A percentile compares a stretch with the other conserved stretches of the same genome.
These are phyloP conservation scores for Daldinia childiae DNA, from an alignment of 495 filamentous ascomycete species.

Conservation along the genomic window DNA sequence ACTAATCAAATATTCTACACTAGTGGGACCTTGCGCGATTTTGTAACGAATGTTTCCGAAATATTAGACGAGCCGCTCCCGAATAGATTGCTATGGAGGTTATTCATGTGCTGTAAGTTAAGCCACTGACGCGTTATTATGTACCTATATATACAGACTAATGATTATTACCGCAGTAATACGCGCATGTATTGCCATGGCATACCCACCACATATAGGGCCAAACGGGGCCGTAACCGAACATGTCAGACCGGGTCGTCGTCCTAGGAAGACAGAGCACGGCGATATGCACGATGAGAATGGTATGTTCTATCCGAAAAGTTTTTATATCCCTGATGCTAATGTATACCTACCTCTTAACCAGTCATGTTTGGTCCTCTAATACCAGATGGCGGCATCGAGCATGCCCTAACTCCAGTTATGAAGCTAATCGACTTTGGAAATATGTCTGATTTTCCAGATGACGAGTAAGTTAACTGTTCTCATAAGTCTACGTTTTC, in stretches of 20 bases:
- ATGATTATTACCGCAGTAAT: not conserved
- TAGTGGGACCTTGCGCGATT: not conserved
- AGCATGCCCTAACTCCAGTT: not conserved
- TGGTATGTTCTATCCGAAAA: not conserved
- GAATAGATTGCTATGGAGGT: conserved; percentile 1
- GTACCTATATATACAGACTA: not conserved
- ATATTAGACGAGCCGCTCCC: not conserved
- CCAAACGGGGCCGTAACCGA: not conserved
- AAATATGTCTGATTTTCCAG: not conserved
- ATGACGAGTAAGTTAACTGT: not conserved
- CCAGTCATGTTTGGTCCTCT: not conserved
- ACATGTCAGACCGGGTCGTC: not conserved
- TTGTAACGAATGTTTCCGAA: not conserved
- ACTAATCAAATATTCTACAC: not conserved
- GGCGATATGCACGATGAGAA: conserved; percentile 1
- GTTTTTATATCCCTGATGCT: not conserved
- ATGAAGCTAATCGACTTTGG: conserved; percentile 1
- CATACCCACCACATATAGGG: not conserved
- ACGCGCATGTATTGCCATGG: not conserved
- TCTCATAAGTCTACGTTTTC: not conserved
- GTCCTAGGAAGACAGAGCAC: not conserved
- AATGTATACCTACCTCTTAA: not conserved
- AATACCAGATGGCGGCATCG: not conserved
- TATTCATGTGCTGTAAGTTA: not conserved
- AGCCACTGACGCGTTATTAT: not conserved